A percentile compares a stretch with the other conserved stretches of the same genome.
phyloP scores from a whole-genome alignment of 106 monocot genomes.

The Vanilla planifolia region DNA sequence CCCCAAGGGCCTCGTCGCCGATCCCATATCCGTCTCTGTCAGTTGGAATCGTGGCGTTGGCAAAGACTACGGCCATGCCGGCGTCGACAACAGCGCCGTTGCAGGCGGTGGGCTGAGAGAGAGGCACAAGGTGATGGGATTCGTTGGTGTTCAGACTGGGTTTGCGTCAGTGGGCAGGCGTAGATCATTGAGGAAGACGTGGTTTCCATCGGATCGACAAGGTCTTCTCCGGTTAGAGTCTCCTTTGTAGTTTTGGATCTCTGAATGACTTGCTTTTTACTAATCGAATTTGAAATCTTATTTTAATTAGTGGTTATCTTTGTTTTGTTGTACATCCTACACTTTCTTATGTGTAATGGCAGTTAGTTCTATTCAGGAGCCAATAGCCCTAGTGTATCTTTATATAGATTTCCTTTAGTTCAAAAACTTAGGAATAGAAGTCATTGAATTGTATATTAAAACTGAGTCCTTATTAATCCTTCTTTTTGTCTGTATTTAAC shows the following conservation, averaged over 20 bases:
- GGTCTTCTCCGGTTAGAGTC: slow-evolving; percentile 70
- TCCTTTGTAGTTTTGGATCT: background rate
- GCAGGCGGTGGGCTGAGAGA: slow-evolving; percentile 13
- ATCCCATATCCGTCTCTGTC: slow-evolving; percentile 61
- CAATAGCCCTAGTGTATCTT: no score
- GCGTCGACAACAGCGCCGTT: background rate
- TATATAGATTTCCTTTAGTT: no score
- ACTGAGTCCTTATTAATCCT: no score
- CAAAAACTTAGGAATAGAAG: no score
- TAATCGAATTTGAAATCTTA: no score
- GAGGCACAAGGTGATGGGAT: slow-evolving; percentile 77
- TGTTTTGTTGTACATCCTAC: no score
- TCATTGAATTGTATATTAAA: no score
- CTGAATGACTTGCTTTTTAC: no score
- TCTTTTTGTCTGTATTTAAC: no score
- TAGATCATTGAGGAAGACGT: slow-evolving; percentile 69
- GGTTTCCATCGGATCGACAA: slow-evolving; percentile 80
- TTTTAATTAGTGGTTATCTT: no score
- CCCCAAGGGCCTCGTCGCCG: slow-evolving; percentile 21
- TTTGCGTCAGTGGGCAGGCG: slow-evolving; percentile 63
- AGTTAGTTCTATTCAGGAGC: no score
- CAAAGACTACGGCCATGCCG: background rate
- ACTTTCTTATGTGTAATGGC: no score
- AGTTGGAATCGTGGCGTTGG: slow-evolving; percentile 34
- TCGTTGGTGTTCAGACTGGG: slow-evolving; percentile 94